These are phyloP conservation scores for Sclerotinia subarctica DNA, from an alignment of 2,329 filamentous ascomycete genomes.

Conservation along the genomic window DNA sequence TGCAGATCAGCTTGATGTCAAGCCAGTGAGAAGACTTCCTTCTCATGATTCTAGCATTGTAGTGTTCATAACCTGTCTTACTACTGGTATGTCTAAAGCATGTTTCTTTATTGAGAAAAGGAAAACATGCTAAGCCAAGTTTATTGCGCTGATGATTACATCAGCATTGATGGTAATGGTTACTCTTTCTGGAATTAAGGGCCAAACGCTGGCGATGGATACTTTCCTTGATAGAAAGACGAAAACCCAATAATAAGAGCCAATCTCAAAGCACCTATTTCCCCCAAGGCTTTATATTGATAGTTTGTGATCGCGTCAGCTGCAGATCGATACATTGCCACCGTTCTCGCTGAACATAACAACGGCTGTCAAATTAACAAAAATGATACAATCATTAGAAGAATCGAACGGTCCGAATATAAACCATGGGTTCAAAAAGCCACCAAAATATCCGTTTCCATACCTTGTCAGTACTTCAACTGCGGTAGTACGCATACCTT, in stretches of 20 bases:
- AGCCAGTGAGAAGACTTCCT: constrained; percentile 25
- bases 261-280: constrained; percentile 26
- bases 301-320: constrained; percentile 25
- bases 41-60: constrained; percentile 27
- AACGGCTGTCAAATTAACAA: constrained; percentile 27
- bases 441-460: not conserved
- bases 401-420: constrained; percentile 25
- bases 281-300: constrained; percentile 25
- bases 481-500: not conserved
- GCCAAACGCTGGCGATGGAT: not conserved
- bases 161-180: constrained; percentile 23
- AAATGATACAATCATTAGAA: constrained; percentile 26
- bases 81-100: constrained; percentile 27
- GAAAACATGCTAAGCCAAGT: constrained; percentile 27
- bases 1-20: constrained; percentile 28
- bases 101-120: constrained; percentile 24
- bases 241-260: constrained; percentile 23
- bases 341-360: constrained; percentile 24
- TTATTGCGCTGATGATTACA: constrained; percentile 26
- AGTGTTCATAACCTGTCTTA: constrained; percentile 24
- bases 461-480: not conserved
- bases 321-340: constrained; percentile 10
- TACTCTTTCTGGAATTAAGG: constrained; percentile 24
- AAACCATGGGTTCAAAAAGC: constrained; percentile 16
- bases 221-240: constrained; percentile 24